Percentiles rank a stretch among this genome's conserved stretches.
phyloP scores from a whole-genome alignment of 129 eudicot genomes.

The Escallonia rubra region DNA sequence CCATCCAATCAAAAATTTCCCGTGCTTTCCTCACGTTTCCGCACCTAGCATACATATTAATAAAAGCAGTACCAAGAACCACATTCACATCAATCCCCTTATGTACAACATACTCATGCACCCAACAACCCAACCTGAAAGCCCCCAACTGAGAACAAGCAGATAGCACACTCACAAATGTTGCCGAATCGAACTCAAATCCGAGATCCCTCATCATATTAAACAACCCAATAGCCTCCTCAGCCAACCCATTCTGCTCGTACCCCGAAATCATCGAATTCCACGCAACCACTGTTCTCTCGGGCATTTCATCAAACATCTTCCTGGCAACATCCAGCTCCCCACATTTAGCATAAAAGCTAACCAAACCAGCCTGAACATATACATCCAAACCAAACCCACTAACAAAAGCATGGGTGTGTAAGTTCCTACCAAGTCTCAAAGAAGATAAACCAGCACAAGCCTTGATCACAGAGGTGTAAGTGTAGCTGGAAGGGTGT shows the following conservation, averaged over 20 bases:
- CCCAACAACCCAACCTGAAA: conserved; percentile 49
- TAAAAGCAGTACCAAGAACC: conserved; percentile 44
- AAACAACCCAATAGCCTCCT: conserved; percentile 40
- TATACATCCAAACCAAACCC: conserved; percentile 44
- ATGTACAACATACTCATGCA: conserved; percentile 28
- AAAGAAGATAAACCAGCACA: conserved; percentile 30
- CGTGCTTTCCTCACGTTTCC: conserved; percentile 50
- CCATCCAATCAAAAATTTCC: conserved; percentile 42
- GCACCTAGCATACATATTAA: conserved; percentile 57
- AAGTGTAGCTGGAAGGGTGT: conserved; percentile 32
- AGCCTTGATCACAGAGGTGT: conserved; percentile 48
- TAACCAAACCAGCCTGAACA: conserved; percentile 53
- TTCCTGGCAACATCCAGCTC: conserved; percentile 29
- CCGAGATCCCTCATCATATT: conserved; percentile 26
- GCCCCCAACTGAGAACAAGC: conserved; percentile 59
- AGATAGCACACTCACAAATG: conserved; percentile 45
- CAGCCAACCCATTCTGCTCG: conserved; percentile 48
- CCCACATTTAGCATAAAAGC: conserved; percentile 43
- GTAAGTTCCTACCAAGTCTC: conserved; percentile 34
- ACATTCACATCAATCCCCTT: conserved; percentile 17
- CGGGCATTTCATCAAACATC: conserved; percentile 52
- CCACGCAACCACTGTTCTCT: conserved; percentile 51
- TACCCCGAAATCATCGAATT: conserved; percentile 59
- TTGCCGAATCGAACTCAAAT: conserved; percentile 40
- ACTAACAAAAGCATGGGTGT: conserved; percentile 31